Conservation (phyloP, 1,139 yeast genomes). For the Zygoascus sp. region DNA sequence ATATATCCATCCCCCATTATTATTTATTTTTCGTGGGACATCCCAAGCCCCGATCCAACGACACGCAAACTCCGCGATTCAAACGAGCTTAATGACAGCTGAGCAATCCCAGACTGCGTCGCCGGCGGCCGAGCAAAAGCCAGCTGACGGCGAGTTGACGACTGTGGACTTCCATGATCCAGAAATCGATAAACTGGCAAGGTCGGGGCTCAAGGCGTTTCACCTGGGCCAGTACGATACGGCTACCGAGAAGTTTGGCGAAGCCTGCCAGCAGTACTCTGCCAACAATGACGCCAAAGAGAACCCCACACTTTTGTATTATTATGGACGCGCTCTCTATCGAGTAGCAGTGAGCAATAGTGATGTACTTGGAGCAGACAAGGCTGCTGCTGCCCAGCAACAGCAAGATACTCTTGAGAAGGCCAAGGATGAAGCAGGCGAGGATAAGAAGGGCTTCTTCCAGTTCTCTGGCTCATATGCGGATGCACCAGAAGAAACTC, state of each 20-base stretch:
- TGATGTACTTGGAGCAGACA: constrained; percentile 69
- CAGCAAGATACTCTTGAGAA: constrained; percentile 18
- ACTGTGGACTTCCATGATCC: constrained; percentile 13
- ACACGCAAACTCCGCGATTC: too few relatives aligned
- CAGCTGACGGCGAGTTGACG: constrained; percentile 4
- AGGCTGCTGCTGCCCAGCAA: constrained; percentile 31
- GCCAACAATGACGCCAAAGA: constrained; percentile 51
- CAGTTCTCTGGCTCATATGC: constrained; percentile 52
- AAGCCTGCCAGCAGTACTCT: constrained; percentile 61
- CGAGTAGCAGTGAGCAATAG: constrained; percentile 71
- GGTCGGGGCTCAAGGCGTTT: constrained; percentile 57
- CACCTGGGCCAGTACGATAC: constrained; percentile 60
- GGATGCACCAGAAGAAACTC: constrained; percentile 47
- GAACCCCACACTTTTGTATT: constrained; percentile 65
- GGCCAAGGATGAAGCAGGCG: constrained; percentile 21
- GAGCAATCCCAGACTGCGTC: neutral
- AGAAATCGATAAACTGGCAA: constrained; percentile 45
- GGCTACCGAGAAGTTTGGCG: constrained; percentile 69
- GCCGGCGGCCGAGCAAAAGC: neutral
- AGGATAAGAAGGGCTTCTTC: constrained; percentile 37
- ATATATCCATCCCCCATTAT: neutral
- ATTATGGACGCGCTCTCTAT: constrained; percentile 79
- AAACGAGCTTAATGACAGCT: too few relatives aligned
- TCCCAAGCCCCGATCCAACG: too few relatives aligned
- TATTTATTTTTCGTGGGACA: too few relatives aligned